phyloP scores from a whole-genome alignment of 345 rosid genomes.

The Pistacia atlantica region DNA sequence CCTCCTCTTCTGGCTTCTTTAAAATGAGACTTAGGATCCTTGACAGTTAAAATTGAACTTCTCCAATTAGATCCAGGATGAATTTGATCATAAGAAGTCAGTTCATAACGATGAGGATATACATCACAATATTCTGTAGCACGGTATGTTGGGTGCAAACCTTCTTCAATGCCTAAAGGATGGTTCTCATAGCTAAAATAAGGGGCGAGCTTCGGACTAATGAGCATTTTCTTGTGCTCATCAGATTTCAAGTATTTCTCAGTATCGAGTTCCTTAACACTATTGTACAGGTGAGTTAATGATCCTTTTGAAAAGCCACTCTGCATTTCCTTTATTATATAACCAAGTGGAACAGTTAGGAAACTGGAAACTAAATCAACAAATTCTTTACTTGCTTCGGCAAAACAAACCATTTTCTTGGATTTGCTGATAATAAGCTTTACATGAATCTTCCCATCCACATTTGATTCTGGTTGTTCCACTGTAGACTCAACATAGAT shows the following conservation, averaged over 20 bases:
- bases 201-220: constrained; percentile 20
- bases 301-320: constrained; percentile 4
- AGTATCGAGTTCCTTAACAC: constrained; percentile 13
- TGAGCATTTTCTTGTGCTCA: constrained; percentile 6
- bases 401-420: constrained; percentile 20
- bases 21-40: constrained; percentile 13
- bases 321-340: constrained; percentile 12
- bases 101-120: too few species aligned
- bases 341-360: constrained; percentile 34
- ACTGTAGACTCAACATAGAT: not conserved
- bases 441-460: constrained; percentile 1
- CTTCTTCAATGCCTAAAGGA: constrained; percentile 12
- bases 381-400: constrained; percentile 29
- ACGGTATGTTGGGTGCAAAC: not conserved
- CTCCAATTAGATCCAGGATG: fast-evolving
- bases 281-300: constrained; percentile 14
- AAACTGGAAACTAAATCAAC: constrained; percentile 36
- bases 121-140: not conserved
- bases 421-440: constrained; percentile 31
- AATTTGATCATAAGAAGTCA: not conserved
- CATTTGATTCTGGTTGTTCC: not conserved
- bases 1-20: constrained; percentile 8
- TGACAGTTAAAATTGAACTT: not conserved
- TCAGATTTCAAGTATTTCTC: constrained; percentile 11
- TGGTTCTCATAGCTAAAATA: constrained; percentile 17